These are phyloP conservation scores for Zea luxurians DNA, from an alignment of 176 grass and related monocot genomes.

Conservation along the genomic window DNA sequence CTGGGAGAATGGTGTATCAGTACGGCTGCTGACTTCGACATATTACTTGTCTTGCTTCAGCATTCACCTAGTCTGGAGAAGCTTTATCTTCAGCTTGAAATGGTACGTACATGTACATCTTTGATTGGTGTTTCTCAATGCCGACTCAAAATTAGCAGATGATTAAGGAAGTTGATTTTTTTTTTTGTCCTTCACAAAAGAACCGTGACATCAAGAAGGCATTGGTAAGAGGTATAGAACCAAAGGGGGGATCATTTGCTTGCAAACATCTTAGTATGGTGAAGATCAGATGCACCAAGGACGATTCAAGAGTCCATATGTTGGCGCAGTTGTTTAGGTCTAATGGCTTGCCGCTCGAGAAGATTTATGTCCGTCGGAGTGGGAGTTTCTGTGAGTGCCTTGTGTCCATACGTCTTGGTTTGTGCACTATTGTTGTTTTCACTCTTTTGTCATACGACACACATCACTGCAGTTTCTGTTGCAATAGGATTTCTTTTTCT, in stretches of 20 bases:
- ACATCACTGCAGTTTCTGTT: not conserved
- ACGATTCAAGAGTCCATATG: constrained; percentile 41
- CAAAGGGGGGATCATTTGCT: constrained; percentile 29
- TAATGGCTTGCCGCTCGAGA: constrained; percentile 25
- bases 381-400: constrained; percentile 24
- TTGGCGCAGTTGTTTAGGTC: constrained; percentile 34
- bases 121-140: not conserved
- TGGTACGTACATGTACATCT: constrained; percentile 12
- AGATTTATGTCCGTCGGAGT: constrained; percentile 32
- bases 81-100: constrained; percentile 37
- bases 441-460: constrained; percentile 3
- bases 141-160: not conserved
- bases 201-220: constrained; percentile 18
- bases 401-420: not conserved
- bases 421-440: not conserved
- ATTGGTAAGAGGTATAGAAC: not conserved
- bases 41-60: constrained; percentile 34
- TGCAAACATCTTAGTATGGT: constrained; percentile 44
- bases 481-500: not conserved
- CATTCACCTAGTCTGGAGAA: constrained; percentile 30
- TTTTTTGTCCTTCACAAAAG: constrained; percentile 17
- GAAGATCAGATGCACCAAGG: constrained; percentile 44
- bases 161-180: constrained; percentile 16
- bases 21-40: constrained; percentile 33
- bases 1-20: constrained; percentile 49